Base-by-base conservation (phyloP, 2,329 filamentous ascomycete genomes). In the Colletotrichum costaricense region DNA sequence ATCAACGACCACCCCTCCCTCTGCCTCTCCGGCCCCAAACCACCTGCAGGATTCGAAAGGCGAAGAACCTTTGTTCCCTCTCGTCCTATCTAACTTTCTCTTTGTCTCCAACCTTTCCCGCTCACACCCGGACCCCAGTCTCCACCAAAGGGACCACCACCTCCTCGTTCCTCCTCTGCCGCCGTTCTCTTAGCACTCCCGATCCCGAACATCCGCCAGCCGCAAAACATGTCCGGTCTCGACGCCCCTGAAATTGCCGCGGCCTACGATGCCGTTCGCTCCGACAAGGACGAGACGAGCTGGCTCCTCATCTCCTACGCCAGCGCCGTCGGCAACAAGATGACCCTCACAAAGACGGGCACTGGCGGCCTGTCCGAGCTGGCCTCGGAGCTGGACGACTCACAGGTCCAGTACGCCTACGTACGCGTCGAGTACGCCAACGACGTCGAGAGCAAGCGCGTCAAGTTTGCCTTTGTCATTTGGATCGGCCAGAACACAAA, bases 401-500 rank as follows among this genome's bases (percentile, higher is more conserved):
- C 79, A 46, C 86, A 92, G 82, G 91, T 91, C 68, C 89, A 92
- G 81, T 93, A 93, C 84, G 91, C 86, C 68, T 93, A 93, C 83
- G 88, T 86, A 77, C 89, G 90, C 35, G 84, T 92, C 80, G 90
- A 93, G 84, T 90, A 93, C 81, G 91, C 91, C 79, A 93, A 93
- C 84, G 92, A 94, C 81, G 89, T 89, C 76, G 92, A 94, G 85
- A 90, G 87, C 82, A 91, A 85, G 79, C 86, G 92, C 49, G 89
- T 93, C 79, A 94, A 94, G 84, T 93, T 93, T 79, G 88, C 85
- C 62, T 86, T 94, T 62, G 83, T 93, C 38, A 87, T 93, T 76
- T 94, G 92, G 92, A 92, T 93, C 80, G 92, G 92, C 80, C 86
- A 88, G 81, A 80, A 83, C 73, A 91, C 91, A 2, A 90, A 89